A percentile compares a stretch with the other conserved stretches of the same genome.
Conservation (phyloP, 257 asterid species). For the Solanum acaule region DNA sequence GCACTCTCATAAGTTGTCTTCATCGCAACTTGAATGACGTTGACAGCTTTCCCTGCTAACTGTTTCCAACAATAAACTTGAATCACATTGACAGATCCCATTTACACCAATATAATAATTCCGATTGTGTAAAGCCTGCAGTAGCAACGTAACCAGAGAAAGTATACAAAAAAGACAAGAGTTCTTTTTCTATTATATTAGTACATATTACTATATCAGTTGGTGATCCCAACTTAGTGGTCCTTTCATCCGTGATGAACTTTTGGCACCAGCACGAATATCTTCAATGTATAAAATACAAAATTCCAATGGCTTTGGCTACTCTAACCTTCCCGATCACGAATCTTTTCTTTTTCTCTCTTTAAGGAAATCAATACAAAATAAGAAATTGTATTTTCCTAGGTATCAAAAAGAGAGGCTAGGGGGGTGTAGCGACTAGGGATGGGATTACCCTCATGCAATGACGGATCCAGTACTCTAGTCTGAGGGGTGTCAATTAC, state of each 20-base stretch:
- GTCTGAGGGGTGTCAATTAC: no score
- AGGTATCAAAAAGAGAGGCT: not conserved
- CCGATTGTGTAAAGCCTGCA: not conserved
- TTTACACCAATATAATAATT: not conserved
- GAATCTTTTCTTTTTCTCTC: not conserved
- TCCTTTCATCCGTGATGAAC: not conserved
- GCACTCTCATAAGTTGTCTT: conserved; percentile 47
- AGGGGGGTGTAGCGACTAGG: not conserved
- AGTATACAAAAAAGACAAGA: not conserved
- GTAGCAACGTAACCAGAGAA: not conserved
- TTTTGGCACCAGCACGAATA: not conserved
- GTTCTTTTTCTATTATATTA: not conserved
- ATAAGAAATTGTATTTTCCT: not conserved
- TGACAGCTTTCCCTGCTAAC: conserved; percentile 62
- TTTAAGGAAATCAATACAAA: not conserved
- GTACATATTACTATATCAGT: not conserved
- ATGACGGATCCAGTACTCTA: not conserved
- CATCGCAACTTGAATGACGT: conserved; percentile 42
- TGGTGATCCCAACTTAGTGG: not conserved
- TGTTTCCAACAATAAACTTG: conserved; percentile 21
- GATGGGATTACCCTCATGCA: not conserved
- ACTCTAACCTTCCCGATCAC: not conserved
- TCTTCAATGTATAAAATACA: not conserved
- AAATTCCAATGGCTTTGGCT: not conserved
- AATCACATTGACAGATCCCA: not conserved